Conservation (phyloP, 306 rosid genomes). For the Rosa rugosa region DNA sequence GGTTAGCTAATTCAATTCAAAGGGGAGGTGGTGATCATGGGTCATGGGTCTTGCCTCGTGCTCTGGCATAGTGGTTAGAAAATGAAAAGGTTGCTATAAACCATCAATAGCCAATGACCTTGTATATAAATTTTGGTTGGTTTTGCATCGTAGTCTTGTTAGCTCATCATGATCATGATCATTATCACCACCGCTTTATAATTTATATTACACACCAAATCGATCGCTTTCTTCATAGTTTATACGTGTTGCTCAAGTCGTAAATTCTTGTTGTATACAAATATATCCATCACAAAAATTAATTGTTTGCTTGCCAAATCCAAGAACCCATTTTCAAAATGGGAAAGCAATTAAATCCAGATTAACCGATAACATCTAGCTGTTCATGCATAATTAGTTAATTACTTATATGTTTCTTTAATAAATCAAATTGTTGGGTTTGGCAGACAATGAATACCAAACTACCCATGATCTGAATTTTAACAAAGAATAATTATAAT, state of each 20-base stretch:
- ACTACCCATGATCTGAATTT: not conserved
- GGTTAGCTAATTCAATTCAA: conserved; percentile 13
- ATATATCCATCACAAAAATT: conserved; percentile 21
- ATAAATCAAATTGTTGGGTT: not conserved
- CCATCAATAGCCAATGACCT: conserved; percentile 17
- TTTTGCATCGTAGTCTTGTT: conserved; percentile 45
- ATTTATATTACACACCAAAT: conserved; percentile 29
- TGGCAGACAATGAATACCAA: conserved; percentile 3
- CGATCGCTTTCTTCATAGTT: conserved; percentile 50
- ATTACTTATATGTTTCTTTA: not conserved
- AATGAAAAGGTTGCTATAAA: conserved; percentile 34
- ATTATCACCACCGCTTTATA: conserved; percentile 13
- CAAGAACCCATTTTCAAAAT: conserved; percentile 19
- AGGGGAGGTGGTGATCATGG: conserved; percentile 28
- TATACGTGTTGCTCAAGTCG: conserved; percentile 33
- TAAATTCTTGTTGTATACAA: conserved; percentile 14
- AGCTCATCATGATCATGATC: conserved; percentile 28
- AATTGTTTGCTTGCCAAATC: conserved; percentile 46
- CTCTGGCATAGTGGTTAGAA: conserved; percentile 35
- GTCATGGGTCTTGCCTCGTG: conserved; percentile 38
- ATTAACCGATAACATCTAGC: conserved; percentile 1
- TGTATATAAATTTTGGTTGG: conserved; percentile 32
- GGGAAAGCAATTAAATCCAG: not conserved
- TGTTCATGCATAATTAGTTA: not conserved
- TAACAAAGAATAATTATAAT: not conserved